A percentile compares a stretch with the other conserved stretches of the same genome.
Evolutionary conservation across 805 yeast species (phyloP).

Genomic region (Saturnispora ahearnii): DNA sequence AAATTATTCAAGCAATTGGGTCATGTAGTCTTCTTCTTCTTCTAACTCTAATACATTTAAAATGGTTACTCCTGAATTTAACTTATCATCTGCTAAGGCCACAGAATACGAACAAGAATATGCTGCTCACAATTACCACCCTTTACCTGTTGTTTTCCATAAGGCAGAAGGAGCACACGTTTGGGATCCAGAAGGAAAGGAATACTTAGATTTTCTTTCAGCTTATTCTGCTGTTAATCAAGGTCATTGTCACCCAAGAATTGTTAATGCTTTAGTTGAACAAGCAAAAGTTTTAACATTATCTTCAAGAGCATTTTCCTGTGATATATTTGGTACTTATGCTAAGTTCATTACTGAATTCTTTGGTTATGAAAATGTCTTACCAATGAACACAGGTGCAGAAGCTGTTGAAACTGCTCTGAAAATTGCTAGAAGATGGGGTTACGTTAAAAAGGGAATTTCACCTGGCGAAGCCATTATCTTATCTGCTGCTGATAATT

Average conservation of each 20-base stretch:
- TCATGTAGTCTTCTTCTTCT: neutral
- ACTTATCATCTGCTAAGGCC: slow-evolving; percentile 57
- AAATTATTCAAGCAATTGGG: neutral
- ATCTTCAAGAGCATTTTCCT: slow-evolving; percentile 78
- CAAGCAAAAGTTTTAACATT: slow-evolving; percentile 81
- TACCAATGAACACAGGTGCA: slow-evolving; percentile 98
- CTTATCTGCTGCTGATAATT: slow-evolving; percentile 79
- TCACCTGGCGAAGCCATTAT: slow-evolving; percentile 78
- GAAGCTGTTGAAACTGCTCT: slow-evolving; percentile 96
- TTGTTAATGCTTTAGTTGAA: slow-evolving; percentile 71
- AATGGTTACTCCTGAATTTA: slow-evolving; percentile 28
- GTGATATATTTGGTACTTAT: slow-evolving; percentile 76
- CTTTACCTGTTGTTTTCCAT: slow-evolving; percentile 88
- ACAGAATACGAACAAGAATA: slow-evolving; percentile 61
- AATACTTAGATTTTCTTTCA: slow-evolving; percentile 83
- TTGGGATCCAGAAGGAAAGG: slow-evolving; percentile 97
- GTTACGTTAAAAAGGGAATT: slow-evolving; percentile 79
- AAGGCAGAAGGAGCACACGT: slow-evolving; percentile 86
- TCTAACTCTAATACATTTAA: too few species aligned
- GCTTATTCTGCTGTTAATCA: slow-evolving; percentile 97
- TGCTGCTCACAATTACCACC: slow-evolving; percentile 96
- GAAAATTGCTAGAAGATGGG: slow-evolving; percentile 96
- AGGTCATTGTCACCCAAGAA: slow-evolving; percentile 96
- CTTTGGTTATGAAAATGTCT: slow-evolving; percentile 83
- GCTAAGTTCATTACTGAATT: slow-evolving; percentile 84